phyloP scores from a whole-genome alignment of 2,329 filamentous ascomycete genomes.

The Pseudogymnoascus sp. region DNA sequence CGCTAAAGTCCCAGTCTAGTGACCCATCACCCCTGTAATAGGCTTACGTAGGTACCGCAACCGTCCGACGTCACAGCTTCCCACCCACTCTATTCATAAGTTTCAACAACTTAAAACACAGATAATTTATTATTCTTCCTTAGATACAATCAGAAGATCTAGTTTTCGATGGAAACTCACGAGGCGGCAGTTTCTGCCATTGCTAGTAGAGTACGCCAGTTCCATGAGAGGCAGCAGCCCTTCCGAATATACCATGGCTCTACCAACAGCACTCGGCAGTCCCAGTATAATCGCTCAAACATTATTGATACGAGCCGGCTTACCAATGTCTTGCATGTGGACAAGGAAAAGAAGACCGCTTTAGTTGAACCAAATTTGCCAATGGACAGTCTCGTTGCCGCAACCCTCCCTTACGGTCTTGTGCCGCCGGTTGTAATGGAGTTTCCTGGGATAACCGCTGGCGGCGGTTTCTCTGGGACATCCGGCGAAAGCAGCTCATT shows the following conservation, averaged over 20 bases:
- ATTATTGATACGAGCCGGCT: constrained; percentile 42
- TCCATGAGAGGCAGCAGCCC: constrained; percentile 40
- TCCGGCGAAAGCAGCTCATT: constrained; percentile 62
- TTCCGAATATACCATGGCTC: constrained; percentile 52
- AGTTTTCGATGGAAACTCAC: constrained; percentile 27
- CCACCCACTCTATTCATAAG: neutral
- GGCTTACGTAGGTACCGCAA: neutral
- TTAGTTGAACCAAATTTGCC: constrained; percentile 62
- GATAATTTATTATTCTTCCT: neutral
- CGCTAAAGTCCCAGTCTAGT: neutral
- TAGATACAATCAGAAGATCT: neutral
- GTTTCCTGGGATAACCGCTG: constrained; percentile 62
- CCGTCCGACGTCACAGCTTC: neutral
- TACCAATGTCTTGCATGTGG: constrained; percentile 38
- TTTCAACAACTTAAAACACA: neutral
- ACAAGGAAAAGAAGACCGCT: constrained; percentile 36
- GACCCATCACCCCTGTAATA: neutral
- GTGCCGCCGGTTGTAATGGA: constrained; percentile 64
- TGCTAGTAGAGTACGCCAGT: constrained; percentile 37
- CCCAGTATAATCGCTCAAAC: constrained; percentile 20
- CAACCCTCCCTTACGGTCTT: constrained; percentile 46
- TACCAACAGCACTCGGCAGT: constrained; percentile 43
- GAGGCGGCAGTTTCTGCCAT: constrained; percentile 38
- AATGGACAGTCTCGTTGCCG: constrained; percentile 57
- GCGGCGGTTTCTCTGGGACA: constrained; percentile 60